phyloP scores from a whole-genome alignment of 2,329 filamentous ascomycete genomes.

The Boeremia exigua region DNA sequence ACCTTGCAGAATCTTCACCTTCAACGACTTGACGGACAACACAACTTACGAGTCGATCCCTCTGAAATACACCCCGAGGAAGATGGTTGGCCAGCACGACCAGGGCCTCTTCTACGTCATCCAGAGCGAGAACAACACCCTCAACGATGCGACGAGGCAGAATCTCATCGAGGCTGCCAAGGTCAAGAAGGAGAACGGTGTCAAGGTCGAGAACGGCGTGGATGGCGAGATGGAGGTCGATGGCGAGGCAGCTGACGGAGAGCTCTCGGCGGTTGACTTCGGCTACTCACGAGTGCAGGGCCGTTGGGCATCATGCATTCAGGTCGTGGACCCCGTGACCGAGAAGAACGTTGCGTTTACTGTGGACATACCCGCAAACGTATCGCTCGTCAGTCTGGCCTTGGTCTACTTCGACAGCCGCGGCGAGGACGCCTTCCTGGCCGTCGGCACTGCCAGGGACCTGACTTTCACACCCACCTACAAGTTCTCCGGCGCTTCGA shows the following conservation, averaged over 20 bases:
- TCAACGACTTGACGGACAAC: constrained; percentile 84
- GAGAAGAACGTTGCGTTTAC: constrained; percentile 74
- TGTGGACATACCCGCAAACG: constrained; percentile 85
- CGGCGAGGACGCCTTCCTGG: constrained; percentile 88
- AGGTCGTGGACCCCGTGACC: constrained; percentile 81
- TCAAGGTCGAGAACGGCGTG: constrained; percentile 41
- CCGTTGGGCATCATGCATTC: constrained; percentile 96
- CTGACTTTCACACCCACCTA: constrained; percentile 75
- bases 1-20: constrained; percentile 76
- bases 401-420: constrained; percentile 80
- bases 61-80: constrained; percentile 87
- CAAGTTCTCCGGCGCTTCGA: constrained; percentile 74
- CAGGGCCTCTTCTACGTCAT: constrained; percentile 92
- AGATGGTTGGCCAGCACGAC: constrained; percentile 86
- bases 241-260: constrained; percentile 45
- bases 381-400: constrained; percentile 86
- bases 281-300: constrained; percentile 83
- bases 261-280: constrained; percentile 80
- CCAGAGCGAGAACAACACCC: constrained; percentile 89
- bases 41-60: constrained; percentile 86
- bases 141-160: constrained; percentile 78
- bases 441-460: constrained; percentile 93
- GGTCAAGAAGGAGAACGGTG: constrained; percentile 20
- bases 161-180: constrained; percentile 74
- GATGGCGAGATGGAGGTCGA: constrained; percentile 43